Conservation (phyloP, 257 asterid species). For the Solanum commersonii region DNA sequence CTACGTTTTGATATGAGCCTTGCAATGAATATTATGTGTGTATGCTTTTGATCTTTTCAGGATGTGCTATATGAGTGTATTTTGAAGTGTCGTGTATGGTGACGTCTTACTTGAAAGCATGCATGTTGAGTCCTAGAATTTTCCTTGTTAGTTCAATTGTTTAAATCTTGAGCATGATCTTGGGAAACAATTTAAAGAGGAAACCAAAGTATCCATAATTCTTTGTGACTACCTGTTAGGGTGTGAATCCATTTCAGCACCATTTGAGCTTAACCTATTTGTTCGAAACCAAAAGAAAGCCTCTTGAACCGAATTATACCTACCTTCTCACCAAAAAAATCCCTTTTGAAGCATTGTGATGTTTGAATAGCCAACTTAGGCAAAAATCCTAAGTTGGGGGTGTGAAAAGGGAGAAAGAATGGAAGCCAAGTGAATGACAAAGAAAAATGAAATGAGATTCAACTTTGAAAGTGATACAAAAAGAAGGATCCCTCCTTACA, state of each 20-base stretch:
- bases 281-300: neutral
- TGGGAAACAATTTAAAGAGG: neutral
- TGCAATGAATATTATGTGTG: fast-evolving
- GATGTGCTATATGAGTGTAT: neutral
- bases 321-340: neutral
- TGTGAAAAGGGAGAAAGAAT: neutral
- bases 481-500: neutral
- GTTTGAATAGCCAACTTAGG: neutral
- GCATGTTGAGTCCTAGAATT: neutral
- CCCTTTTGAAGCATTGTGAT: neutral
- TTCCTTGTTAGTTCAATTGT: neutral
- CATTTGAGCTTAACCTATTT: neutral
- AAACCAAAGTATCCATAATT: no score
- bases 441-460: neutral
- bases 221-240: no score
- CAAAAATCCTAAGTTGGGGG: no score
- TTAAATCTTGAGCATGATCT: neutral
- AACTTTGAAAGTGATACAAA: no score
- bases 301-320: neutral
- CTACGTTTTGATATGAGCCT: neutral
- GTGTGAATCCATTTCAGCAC: no score
- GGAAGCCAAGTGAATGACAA: neutral
- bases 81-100: neutral
- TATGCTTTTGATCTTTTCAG: no score
- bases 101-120: neutral